These are phyloP conservation scores for Iris pallida DNA, from an alignment of 116 monocot species.

Conservation along the genomic window DNA sequence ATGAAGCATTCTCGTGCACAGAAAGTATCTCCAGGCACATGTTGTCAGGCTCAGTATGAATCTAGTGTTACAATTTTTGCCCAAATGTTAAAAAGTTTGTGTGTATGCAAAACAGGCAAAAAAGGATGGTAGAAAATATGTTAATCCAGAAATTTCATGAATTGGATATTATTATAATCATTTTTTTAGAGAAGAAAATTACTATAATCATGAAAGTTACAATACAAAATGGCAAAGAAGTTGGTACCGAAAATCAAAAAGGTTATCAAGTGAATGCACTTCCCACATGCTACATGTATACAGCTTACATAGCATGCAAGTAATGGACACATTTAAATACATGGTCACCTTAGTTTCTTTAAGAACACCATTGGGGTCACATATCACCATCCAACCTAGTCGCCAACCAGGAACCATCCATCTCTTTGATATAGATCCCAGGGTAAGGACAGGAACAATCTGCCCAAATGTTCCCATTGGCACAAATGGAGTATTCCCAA, in stretches of 20 bases:
- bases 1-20: too few relatives aligned
- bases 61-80: too few relatives aligned
- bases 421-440: slow-evolving; percentile 76
- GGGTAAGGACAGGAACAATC: slow-evolving; percentile 50
- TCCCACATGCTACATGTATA: not conserved
- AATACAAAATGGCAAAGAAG: not conserved
- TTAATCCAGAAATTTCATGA: not conserved
- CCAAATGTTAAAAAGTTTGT: too few relatives aligned
- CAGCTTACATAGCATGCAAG: not conserved
- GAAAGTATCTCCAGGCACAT: too few relatives aligned
- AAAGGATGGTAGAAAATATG: too few relatives aligned
- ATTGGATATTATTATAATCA: not conserved
- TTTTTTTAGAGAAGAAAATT: not conserved
- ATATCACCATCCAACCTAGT: slow-evolving; percentile 68
- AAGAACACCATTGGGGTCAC: slow-evolving; percentile 55
- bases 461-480: slow-evolving; percentile 74
- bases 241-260: not conserved
- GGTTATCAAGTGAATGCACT: not conserved
- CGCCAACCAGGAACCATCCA: slow-evolving; percentile 89
- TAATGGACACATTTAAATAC: not conserved
- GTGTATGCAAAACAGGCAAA: too few relatives aligned
- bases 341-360: slow-evolving; percentile 53
- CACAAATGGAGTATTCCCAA: slow-evolving; percentile 38
- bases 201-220: not conserved
- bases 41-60: too few relatives aligned